Conservation (phyloP, 345 rosid genomes). For the Hibiscus syriacus region DNA sequence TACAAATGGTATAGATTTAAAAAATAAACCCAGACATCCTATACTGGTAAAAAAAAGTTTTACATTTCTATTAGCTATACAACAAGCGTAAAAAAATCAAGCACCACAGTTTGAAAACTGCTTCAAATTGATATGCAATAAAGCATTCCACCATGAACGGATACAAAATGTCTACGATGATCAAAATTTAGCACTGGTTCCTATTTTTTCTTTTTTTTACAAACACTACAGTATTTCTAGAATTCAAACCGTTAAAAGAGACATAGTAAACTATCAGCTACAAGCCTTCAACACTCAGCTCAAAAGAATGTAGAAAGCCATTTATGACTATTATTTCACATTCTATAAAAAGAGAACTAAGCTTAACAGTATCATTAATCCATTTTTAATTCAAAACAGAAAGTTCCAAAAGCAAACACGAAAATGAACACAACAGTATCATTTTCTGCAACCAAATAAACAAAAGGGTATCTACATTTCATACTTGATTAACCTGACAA, state of each 20-base stretch:
- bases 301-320: background rate
- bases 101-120: background rate
- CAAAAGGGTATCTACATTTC: too few relatives aligned
- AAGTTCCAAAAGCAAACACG: background rate
- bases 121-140: background rate
- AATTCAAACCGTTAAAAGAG: too few relatives aligned
- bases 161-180: too few relatives aligned
- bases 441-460: too few relatives aligned
- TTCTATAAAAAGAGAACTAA: background rate
- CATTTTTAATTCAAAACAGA: background rate
- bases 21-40: too few relatives aligned
- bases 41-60: background rate
- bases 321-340: background rate
- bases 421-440: background rate
- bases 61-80: background rate
- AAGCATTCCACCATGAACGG: background rate
- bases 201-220: too few relatives aligned
- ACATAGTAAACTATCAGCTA: too few relatives aligned
- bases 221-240: too few relatives aligned
- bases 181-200: background rate
- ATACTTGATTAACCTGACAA: background rate
- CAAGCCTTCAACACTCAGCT: too few relatives aligned
- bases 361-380: background rate
- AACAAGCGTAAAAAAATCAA: background rate
- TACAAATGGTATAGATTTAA: background rate